Conservation (phyloP, 2,329 filamentous ascomycete genomes). For the Oidium heveae region DNA sequence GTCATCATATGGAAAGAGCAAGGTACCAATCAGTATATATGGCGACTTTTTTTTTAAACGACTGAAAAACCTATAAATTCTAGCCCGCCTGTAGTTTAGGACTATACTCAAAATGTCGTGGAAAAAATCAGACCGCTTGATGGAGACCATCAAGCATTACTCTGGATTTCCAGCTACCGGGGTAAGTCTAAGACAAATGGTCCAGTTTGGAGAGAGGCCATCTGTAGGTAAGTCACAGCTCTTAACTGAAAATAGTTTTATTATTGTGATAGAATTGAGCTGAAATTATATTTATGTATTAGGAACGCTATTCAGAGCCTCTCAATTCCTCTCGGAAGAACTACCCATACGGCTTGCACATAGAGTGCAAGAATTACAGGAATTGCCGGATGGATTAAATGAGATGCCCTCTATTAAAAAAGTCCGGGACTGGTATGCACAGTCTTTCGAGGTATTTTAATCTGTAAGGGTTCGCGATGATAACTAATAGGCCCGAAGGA, state of each 20-base stretch:
- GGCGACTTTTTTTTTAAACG: too few species aligned
- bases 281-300: not conserved
- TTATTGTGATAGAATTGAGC: too few species aligned
- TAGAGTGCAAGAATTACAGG: slow-evolving; percentile 78
- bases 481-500: slow-evolving; percentile 31
- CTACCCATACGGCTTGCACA: slow-evolving; percentile 90
- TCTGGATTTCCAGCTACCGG: slow-evolving; percentile 91
- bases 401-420: slow-evolving; percentile 94
- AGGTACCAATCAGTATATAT: too few species aligned
- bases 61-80: too few species aligned
- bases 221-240: slow-evolving; percentile 42
- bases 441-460: slow-evolving; percentile 72
- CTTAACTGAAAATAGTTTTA: too few species aligned
- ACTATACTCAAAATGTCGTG: slow-evolving; percentile 46
- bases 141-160: slow-evolving; percentile 95
- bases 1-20: too few species aligned
- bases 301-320: slow-evolving; percentile 92
- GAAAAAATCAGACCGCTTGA: slow-evolving; percentile 72
- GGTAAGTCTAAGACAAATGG: slow-evolving; percentile 93
- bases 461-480: slow-evolving; percentile 23
- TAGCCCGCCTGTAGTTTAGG: too few species aligned
- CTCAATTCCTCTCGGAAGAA: slow-evolving; percentile 95
- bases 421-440: slow-evolving; percentile 95
- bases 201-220: slow-evolving; percentile 87
- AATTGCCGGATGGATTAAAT: slow-evolving; percentile 81